Evolutionary conservation across 352 stramenopile genomes (phyloP), one percentile per base, ranked within the genome.

Genomic region (Globisporangium emineosum): DNA sequence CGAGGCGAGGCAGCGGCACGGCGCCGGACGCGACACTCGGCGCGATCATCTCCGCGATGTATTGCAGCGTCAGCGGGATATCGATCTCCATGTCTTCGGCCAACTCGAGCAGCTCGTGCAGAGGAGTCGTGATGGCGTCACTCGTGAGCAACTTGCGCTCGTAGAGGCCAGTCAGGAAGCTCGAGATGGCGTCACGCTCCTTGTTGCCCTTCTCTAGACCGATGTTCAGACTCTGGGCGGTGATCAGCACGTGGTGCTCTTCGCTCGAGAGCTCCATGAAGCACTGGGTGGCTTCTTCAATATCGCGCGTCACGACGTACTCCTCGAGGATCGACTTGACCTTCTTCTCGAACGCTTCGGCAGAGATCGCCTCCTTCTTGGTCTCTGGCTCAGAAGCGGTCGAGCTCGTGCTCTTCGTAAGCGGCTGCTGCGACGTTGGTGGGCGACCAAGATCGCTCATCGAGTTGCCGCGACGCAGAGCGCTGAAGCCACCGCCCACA

Each of bases 241-340:
- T 72, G 27, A 93, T 76, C 29, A 83, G 60, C 23, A 45, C 69
- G 45, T 90, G 79, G 58, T 89, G 77, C 29, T 62, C 70, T 3
- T 66, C 50, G 43, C 76, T 78, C n/a, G 86, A 71, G 19, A 90
- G 77, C 69, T 89, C 83, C n/a, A 50, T 53, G 21, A 94, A 67
- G 52, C 73, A 86, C 8, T 69, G 37, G 19, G 72, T 71, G 3
- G 78, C 86, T 42, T 96, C 91, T n/a, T 96, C 85, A 25, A 92
- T 55, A 66, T 97, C 90, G 40, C 94, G 80, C 47, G 85, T 72
- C 60, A 86, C 81, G 62, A 96, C 94, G 64, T 86, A 97, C 66
- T 96, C 83, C 6, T 91, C 73, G 10, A 97, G 66, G 60, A 90
- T 91, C 21, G 89, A 75, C 68, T 91, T 93, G 33, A 84, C 70